Evolutionary conservation across 495 filamentous ascomycete genomes (phyloP).

Genomic region (Glarea lozoyensis): DNA sequence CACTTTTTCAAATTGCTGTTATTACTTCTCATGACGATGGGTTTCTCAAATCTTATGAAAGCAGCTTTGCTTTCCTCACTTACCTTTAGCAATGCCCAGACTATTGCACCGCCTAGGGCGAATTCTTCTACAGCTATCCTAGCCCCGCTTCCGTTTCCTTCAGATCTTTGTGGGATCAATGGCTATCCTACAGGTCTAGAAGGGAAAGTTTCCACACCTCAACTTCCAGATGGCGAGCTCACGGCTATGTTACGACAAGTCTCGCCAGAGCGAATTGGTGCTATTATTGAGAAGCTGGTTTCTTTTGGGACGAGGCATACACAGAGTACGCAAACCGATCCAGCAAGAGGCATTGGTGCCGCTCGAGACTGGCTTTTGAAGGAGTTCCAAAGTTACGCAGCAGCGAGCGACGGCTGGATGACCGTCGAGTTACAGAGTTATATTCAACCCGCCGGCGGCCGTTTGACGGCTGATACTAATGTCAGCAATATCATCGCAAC

Average conservation of each 20-base stretch:
- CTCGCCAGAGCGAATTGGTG: constrained; percentile 31
- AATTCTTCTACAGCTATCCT: too few relatives aligned
- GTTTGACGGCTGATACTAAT: constrained; percentile 34
- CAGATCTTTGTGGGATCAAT: constrained; percentile 9
- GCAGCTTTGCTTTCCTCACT: too few relatives aligned
- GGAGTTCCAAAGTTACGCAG: constrained; percentile 31
- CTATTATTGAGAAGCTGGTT: constrained; percentile 36
- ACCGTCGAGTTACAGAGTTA: constrained; percentile 35
- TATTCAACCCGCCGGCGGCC: constrained; percentile 29
- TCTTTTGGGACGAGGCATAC: constrained; percentile 46
- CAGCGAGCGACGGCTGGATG: constrained; percentile 30
- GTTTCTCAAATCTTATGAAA: too few relatives aligned
- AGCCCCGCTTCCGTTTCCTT: constrained; percentile 7
- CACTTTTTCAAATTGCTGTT: too few relatives aligned
- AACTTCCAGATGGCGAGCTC: constrained; percentile 35
- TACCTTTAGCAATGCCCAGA: too few relatives aligned
- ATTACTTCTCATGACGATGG: too few relatives aligned
- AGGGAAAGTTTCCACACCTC: constrained; percentile 30
- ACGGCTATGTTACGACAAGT: constrained; percentile 31
- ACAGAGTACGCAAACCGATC: constrained; percentile 35
- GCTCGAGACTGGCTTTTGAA: constrained; percentile 43
- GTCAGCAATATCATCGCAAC: constrained; percentile 43
- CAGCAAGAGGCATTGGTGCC: constrained; percentile 40
- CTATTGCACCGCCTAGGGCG: too few relatives aligned
- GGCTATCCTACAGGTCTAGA: constrained; percentile 5